A percentile compares a stretch with the other conserved stretches of the same genome.
phyloP scores from a whole-genome alignment of 164 flowering plant species.

The Brasenia schreberi region DNA sequence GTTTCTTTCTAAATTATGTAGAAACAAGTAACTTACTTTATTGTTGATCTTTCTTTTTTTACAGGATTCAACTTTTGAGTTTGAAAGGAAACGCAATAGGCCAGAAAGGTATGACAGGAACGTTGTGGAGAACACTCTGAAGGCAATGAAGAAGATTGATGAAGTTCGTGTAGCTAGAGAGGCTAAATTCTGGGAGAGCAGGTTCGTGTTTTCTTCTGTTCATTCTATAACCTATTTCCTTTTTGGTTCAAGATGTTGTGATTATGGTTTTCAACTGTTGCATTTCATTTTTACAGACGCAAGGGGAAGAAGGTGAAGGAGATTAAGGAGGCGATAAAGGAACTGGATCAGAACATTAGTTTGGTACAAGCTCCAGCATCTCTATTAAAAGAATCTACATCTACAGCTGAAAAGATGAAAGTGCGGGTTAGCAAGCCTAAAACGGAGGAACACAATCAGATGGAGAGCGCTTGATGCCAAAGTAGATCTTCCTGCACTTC shows the following conservation, averaged over 20 bases:
- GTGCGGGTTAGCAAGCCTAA: conserved; percentile 19
- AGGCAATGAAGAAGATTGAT: conserved; percentile 18
- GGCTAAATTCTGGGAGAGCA: conserved; percentile 5
- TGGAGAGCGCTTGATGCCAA: conserved; percentile 21
- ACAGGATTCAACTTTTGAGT: conserved; percentile 21
- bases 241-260: not conserved
- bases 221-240: not conserved
- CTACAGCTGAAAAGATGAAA: conserved; percentile 21
- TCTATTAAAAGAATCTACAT: conserved; percentile 29
- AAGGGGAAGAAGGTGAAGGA: conserved; percentile 17
- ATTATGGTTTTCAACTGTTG: not conserved
- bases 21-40: not conserved
- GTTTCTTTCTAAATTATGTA: not conserved
- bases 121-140: conserved; percentile 14
- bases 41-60: not conserved
- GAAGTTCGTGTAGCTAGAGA: conserved; percentile 12
- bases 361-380: conserved; percentile 46
- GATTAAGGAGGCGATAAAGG: conserved; percentile 17
- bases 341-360: conserved; percentile 43
- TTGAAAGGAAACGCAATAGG: conserved; percentile 21
- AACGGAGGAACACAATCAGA: conserved; percentile 22
- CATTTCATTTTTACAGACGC: not conserved
- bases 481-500: not conserved
- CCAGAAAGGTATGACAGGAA: conserved; percentile 21
- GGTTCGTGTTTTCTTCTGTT: conserved; percentile 5